These are phyloP conservation scores for Jaltomata sinuosa DNA, from an alignment of 257 asterid species.

Conservation along the genomic window DNA sequence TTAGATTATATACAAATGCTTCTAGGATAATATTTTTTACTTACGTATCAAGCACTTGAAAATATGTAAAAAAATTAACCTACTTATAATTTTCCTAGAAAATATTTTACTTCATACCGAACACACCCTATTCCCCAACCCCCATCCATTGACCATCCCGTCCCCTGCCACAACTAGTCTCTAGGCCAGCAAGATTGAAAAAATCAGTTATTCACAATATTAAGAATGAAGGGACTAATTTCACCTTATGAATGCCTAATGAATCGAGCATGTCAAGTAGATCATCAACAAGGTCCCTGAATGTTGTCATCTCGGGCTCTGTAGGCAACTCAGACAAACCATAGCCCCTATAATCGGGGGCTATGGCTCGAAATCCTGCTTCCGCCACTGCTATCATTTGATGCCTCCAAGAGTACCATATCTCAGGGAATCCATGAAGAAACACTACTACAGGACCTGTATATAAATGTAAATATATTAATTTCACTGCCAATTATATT, in stretches of 20 bases:
- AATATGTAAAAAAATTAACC: too few species aligned
- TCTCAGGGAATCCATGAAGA: conserved; percentile 47
- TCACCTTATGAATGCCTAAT: conserved; percentile 10
- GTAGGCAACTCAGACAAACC: conserved; percentile 38
- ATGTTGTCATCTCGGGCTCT: conserved; percentile 30
- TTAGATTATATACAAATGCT: too few species aligned
- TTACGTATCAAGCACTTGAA: too few species aligned
- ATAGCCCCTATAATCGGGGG: conserved; percentile 53
- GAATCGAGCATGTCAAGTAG: conserved; percentile 40
- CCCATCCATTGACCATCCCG: too few species aligned
- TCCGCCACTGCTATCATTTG: conserved; percentile 31
- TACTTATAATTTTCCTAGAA: too few species aligned
- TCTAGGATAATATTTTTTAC: too few species aligned
- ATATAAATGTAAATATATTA: neutral
- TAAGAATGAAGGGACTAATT: too few species aligned
- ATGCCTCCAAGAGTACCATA: conserved; percentile 50
- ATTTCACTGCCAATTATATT: neutral
- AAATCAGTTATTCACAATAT: too few species aligned
- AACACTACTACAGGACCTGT: conserved; percentile 22
- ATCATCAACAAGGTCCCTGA: conserved; percentile 29
- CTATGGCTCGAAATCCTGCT: conserved; percentile 40
- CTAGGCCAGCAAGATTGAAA: too few species aligned
- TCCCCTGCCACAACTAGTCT: too few species aligned
- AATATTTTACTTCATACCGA: too few species aligned
- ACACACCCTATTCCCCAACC: too few species aligned